phyloP scores from a whole-genome alignment of 108 stramenopile genomes.

The Bacterosira constricta region DNA sequence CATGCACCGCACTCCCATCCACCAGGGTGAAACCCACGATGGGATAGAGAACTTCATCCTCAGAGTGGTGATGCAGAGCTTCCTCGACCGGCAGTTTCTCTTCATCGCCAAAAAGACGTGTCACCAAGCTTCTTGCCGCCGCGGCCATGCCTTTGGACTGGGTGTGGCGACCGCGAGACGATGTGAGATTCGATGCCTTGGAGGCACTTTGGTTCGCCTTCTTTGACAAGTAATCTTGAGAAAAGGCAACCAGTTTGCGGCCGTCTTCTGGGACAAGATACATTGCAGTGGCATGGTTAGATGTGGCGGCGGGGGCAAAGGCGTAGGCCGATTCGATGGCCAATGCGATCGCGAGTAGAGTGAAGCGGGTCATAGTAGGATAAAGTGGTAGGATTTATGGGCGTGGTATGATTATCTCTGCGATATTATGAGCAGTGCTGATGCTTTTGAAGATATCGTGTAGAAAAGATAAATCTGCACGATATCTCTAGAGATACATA shows the following conservation, averaged over 20 bases:
- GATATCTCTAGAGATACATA: background rate
- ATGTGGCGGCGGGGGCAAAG: conserved; percentile 1
- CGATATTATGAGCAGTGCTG: too few species aligned
- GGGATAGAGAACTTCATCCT: conserved; percentile 14
- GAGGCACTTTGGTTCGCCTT: conserved; percentile 41
- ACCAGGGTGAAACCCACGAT: conserved; percentile 15
- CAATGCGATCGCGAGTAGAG: background rate
- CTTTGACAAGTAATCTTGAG: conserved; percentile 42
- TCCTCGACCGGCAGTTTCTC: background rate
- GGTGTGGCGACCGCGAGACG: conserved; percentile 23
- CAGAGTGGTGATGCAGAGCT: background rate
- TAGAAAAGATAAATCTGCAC: too few species aligned
- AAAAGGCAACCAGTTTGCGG: conserved; percentile 45
- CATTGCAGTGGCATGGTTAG: background rate
- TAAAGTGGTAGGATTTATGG: background rate
- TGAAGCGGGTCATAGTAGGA: background rate
- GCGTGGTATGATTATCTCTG: too few species aligned
- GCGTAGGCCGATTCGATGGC: conserved; percentile 9
- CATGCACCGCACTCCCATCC: conserved; percentile 15
- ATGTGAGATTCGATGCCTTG: conserved; percentile 36
- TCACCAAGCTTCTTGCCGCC: conserved; percentile 21
- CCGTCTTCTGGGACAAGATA: conserved; percentile 45
- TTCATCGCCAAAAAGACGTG: conserved; percentile 18
- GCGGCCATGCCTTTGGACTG: too few species aligned
- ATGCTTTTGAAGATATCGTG: too few species aligned